Conservation (phyloP, 179 eudicot species). For the Carnegiea gigantea region DNA sequence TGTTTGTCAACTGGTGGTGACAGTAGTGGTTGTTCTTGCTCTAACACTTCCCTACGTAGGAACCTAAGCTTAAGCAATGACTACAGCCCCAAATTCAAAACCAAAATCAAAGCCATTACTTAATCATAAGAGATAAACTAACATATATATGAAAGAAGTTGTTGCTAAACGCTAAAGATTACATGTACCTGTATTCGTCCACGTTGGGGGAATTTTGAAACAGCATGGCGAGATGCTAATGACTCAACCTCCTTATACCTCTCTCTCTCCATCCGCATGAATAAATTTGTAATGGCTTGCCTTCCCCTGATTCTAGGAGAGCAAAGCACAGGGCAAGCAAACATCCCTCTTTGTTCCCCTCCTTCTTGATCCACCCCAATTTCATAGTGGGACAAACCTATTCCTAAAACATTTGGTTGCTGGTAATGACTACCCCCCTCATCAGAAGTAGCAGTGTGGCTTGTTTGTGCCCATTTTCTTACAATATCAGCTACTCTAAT, state of each 20-base stretch:
- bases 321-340: conserved; percentile 17
- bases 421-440: conserved; percentile 10
- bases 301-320: conserved; percentile 71
- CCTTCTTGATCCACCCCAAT: conserved; percentile 22
- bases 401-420: neutral
- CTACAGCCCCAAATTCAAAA: conserved; percentile 29
- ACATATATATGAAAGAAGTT: no score
- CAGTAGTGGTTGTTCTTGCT: conserved; percentile 19
- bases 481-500: conserved; percentile 60
- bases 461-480: conserved; percentile 38
- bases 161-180: neutral
- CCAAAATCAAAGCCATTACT: neutral
- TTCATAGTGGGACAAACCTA: conserved; percentile 24
- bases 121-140: neutral
- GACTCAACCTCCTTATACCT: conserved; percentile 52
- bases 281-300: conserved; percentile 52
- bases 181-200: conserved; percentile 70
- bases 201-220: conserved; percentile 59
- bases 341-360: conserved; percentile 24
- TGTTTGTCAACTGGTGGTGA: conserved; percentile 18
- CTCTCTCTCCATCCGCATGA: conserved; percentile 45
- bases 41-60: conserved; percentile 41
- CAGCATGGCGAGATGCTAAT: conserved; percentile 39
- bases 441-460: conserved; percentile 16
- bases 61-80: conserved; percentile 53